These are phyloP conservation scores for Corynespora cassiicola DNA, from an alignment of 2,329 filamentous ascomycete genomes.

Conservation along the genomic window DNA sequence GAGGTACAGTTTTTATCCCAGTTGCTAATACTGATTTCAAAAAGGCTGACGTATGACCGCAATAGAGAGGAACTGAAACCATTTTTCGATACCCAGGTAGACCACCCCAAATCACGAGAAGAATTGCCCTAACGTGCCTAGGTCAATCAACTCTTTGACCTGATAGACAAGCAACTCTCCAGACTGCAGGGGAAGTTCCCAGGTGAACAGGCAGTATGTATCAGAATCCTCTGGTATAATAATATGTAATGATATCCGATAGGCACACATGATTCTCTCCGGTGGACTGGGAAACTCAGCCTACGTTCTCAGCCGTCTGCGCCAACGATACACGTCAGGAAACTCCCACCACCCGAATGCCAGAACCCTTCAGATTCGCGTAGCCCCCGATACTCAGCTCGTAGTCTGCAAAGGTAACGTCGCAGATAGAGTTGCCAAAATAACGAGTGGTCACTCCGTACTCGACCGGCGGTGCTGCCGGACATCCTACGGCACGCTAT, in stretches of 20 bases:
- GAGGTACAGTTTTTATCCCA: too few species aligned
- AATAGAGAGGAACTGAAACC: constrained; percentile 23
- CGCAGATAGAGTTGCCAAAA: constrained; percentile 54
- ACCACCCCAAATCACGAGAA: too few species aligned
- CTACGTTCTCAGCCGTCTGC: constrained; percentile 38
- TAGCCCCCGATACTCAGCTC: constrained; percentile 55
- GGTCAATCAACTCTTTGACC: constrained; percentile 30
- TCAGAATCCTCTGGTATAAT: background rate
- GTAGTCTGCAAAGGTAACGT: constrained; percentile 60
- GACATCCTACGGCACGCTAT: constrained; percentile 27
- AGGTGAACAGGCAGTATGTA: constrained; percentile 16
- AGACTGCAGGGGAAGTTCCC: constrained; percentile 21
- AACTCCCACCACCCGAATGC: constrained; percentile 10
- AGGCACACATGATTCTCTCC: constrained; percentile 40
- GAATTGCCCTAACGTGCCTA: constrained; percentile 3
- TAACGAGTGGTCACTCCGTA: constrained; percentile 47
- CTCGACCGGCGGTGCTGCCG: constrained; percentile 35
- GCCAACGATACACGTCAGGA: constrained; percentile 27
- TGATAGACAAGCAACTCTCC: constrained; percentile 39
- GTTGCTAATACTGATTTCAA: constrained; percentile 1
- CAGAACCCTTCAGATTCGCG: constrained; percentile 22
- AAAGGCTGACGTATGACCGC: too few species aligned
- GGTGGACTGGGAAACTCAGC: constrained; percentile 45
- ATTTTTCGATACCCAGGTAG: constrained; percentile 23
- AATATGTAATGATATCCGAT: background rate